A percentile compares a stretch with the other conserved stretches of the same genome.
Evolutionary conservation across 345 rosid genomes (phyloP).

Genomic region (Eucalyptus grandis): DNA sequence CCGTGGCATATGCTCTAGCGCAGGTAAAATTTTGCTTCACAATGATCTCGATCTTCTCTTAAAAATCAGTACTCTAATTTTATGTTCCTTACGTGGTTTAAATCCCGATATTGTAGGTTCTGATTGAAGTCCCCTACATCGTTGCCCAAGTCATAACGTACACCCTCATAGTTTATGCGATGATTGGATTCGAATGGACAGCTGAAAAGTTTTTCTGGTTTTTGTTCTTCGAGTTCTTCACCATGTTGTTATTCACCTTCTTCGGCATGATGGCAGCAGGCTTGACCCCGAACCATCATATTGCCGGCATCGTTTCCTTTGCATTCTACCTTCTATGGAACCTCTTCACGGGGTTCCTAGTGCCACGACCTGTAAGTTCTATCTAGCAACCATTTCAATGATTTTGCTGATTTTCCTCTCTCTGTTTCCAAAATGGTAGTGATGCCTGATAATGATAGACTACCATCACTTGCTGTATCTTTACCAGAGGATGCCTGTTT

Average conservation of each 20-base stretch:
- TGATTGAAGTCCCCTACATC: conserved; percentile 28
- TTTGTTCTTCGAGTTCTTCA: conserved; percentile 32
- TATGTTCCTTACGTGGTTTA: not conserved
- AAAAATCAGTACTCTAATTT: not conserved
- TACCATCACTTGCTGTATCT: not conserved
- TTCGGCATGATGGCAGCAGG: conserved; percentile 34
- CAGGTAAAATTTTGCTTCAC: conserved; percentile 10
- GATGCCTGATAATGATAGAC: not conserved
- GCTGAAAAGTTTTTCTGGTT: conserved; percentile 34
- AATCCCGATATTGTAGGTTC: not conserved
- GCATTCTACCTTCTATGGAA: conserved; percentile 26
- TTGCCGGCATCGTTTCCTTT: conserved; percentile 8
- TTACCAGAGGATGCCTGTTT: conserved; percentile 24
- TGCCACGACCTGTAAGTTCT: conserved; percentile 21
- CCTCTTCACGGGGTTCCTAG: conserved; percentile 26
- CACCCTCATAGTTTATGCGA: conserved; percentile 14
- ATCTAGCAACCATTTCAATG: not conserved
- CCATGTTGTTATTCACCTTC: conserved; percentile 29
- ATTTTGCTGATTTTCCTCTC: not conserved
- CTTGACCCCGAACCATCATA: conserved; percentile 26
- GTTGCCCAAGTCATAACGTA: conserved; percentile 15
- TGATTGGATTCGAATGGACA: conserved; percentile 34
- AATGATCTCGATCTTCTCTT: not conserved
- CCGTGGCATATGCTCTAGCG: conserved; percentile 35
- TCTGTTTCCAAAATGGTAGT: not conserved